Percentiles rank a stretch among this genome's conserved stretches.
Conservation (phyloP, 768 basidiomycete species). For the Chalciporus pseudorubinellus region DNA sequence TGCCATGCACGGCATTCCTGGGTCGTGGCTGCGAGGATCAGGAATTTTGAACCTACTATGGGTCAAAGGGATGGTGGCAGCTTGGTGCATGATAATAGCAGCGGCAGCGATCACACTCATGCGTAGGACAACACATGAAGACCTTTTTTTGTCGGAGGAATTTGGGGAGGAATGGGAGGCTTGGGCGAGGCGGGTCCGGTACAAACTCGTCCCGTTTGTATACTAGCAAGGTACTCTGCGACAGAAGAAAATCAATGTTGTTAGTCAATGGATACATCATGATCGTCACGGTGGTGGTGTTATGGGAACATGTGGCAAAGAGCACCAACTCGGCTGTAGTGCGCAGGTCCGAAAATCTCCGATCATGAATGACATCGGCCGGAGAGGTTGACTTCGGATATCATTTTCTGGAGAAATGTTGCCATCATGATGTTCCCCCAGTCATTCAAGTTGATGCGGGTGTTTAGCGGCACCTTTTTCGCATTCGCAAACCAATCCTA, state of each 20-base stretch:
- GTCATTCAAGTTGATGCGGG: not conserved
- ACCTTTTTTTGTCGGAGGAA: slow-evolving; percentile 11
- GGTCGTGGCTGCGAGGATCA: slow-evolving; percentile 4
- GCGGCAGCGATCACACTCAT: not conserved
- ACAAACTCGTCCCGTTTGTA: slow-evolving; percentile 1
- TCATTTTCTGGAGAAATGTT: no score
- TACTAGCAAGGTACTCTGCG: no score
- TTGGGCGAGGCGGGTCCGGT: slow-evolving; percentile 17
- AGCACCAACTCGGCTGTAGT: no score
- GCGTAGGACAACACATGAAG: slow-evolving; percentile 23
- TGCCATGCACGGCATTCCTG: not conserved
- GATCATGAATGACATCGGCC: no score
- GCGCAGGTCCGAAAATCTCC: no score
- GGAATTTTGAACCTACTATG: not conserved
- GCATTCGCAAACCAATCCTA: not conserved
- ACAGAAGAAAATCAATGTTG: no score
- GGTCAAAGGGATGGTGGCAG: not conserved
- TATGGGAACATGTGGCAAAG: no score
- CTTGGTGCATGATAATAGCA: not conserved
- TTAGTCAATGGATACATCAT: no score
- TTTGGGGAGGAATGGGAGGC: slow-evolving; percentile 22
- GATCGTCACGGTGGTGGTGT: no score
- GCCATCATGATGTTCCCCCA: no score
- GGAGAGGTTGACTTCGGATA: no score
- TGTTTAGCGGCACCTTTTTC: not conserved